Percentiles rank a stretch among this genome's conserved stretches.
These are phyloP conservation scores for Xylona heveae DNA, from an alignment of 495 filamentous ascomycete species.

Conservation along the genomic window DNA sequence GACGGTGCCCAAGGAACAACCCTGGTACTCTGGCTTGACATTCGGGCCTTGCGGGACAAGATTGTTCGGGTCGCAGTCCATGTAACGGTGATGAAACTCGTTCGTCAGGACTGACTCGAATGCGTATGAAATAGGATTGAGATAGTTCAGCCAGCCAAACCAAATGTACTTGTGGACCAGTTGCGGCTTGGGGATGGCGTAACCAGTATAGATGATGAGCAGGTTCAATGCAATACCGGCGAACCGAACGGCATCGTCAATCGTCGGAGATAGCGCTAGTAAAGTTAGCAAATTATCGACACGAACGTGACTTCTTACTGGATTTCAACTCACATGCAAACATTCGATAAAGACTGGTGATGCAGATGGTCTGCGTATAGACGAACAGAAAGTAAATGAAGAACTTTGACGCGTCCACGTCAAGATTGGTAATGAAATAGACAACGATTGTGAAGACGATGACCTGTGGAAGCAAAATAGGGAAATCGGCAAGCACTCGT, in stretches of 20 bases:
- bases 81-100: constrained; percentile 14
- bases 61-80: constrained; percentile 12
- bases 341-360: constrained; percentile 56
- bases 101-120: constrained; percentile 41
- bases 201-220: constrained; percentile 31
- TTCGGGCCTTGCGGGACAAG: constrained; percentile 34
- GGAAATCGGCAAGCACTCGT: constrained; percentile 46
- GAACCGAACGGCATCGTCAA: constrained; percentile 55
- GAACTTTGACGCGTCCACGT: constrained; percentile 44
- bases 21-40: constrained; percentile 28
- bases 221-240: constrained; percentile 46
- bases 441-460: constrained; percentile 40
- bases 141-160: constrained; percentile 35
- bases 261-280: constrained; percentile 42
- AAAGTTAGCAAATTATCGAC: too few species aligned
- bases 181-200: constrained; percentile 25
- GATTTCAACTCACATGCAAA: too few species aligned
- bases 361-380: constrained; percentile 41
- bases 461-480: constrained; percentile 39
- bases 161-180: constrained; percentile 23
- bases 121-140: constrained; percentile 31
- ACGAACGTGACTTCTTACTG: too few species aligned
- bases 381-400: constrained; percentile 55
- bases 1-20: constrained; percentile 32
- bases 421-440: constrained; percentile 48